Base-by-base conservation (phyloP, 2,329 filamentous ascomycete genomes). In the Venturia pyrina region DNA sequence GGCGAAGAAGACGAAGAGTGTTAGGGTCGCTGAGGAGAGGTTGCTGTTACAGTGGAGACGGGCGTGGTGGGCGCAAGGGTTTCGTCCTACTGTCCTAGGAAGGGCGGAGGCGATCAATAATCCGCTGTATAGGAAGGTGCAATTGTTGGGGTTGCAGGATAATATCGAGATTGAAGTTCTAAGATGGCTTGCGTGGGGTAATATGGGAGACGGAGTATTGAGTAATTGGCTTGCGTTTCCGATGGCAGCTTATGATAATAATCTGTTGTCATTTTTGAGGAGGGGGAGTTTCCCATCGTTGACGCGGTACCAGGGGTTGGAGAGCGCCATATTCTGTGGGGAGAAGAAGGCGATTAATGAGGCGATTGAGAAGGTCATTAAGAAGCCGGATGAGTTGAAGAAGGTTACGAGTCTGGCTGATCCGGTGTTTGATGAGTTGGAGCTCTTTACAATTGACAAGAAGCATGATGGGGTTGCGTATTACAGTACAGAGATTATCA, bases 1-100 rank as follows among this genome's bases (percentile, higher is more conserved):
- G 5, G 75, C 81, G 68, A 81, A 82, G 71, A 88, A 88, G 75
- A 83, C 89, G 41, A 81, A 83, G 62, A 83, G 83, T 21, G 82
- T 85, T 63, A 85, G 85, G 70, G 84, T 89, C 67, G 89, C 90
- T 4, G 90, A 97, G 74, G 88, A 88, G 72, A 84, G 88, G 67
- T 78, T 98, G 67, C 82, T 98, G 62, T 79, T 96, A 66, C 89
- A 90, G 64, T 98, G 95, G 95, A 85, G 93, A 67, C 85, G 91
- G 59, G 93, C 93, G 2, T 98, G 93, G 92, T 98, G 91, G 90
- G 91, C 93, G 0, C 87, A 96, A 72, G 95, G 93, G 13, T 97
- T 98, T 78, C 87, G 83, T 68, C 93, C 95, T 0, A 82, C 95
- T 8, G 89, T 98, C 50, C 78, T 98, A 66, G 88, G 89, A 63